A percentile compares a stretch with the other conserved stretches of the same genome.
Conservation (phyloP, 2,329 filamentous ascomycete genomes). For the Diaporthe citri region DNA sequence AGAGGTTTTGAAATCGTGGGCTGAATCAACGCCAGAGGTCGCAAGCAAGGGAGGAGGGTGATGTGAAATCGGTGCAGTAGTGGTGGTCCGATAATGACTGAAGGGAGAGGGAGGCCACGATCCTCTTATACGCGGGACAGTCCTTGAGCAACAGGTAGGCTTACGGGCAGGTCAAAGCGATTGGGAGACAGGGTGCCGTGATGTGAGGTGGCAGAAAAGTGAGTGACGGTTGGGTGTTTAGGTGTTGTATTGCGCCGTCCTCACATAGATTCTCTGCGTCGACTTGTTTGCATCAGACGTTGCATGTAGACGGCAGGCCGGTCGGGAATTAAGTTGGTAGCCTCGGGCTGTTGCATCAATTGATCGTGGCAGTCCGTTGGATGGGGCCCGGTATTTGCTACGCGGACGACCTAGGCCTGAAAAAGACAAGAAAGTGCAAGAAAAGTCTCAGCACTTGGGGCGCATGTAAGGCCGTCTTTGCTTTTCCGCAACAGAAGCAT, state of each 20-base stretch:
- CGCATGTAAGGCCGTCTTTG: slow-evolving; percentile 10
- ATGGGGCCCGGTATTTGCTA: slow-evolving; percentile 39
- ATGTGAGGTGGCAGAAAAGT: slow-evolving; percentile 25
- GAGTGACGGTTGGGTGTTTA: slow-evolving; percentile 34
- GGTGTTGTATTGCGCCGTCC: slow-evolving; percentile 31
- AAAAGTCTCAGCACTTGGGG: background rate
- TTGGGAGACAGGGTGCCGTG: slow-evolving; percentile 13
- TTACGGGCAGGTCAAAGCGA: slow-evolving; percentile 14
- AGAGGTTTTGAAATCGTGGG: background rate
- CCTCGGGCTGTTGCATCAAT: slow-evolving; percentile 38
- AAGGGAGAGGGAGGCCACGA: slow-evolving; percentile 33
- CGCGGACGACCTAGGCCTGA: slow-evolving; percentile 31
- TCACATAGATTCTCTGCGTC: slow-evolving; percentile 32
- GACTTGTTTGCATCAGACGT: slow-evolving; percentile 36
- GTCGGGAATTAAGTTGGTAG: slow-evolving; percentile 37
- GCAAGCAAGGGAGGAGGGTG: slow-evolving; percentile 6
- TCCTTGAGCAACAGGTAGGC: slow-evolving; percentile 33
- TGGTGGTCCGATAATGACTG: slow-evolving; percentile 30
- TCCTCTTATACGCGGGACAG: slow-evolving; percentile 38
- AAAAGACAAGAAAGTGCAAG: slow-evolving; percentile 21
- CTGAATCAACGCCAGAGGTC: slow-evolving; percentile 23
- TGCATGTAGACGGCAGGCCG: slow-evolving; percentile 39
- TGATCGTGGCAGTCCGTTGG: slow-evolving; percentile 24
- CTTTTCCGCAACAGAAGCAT: slow-evolving; percentile 31
- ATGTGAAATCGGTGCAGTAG: slow-evolving; percentile 9